Evolutionary conservation across 73 alveolate species (phyloP), one percentile per base, ranked within the genome.

Genomic region (Urostyla sp.): DNA sequence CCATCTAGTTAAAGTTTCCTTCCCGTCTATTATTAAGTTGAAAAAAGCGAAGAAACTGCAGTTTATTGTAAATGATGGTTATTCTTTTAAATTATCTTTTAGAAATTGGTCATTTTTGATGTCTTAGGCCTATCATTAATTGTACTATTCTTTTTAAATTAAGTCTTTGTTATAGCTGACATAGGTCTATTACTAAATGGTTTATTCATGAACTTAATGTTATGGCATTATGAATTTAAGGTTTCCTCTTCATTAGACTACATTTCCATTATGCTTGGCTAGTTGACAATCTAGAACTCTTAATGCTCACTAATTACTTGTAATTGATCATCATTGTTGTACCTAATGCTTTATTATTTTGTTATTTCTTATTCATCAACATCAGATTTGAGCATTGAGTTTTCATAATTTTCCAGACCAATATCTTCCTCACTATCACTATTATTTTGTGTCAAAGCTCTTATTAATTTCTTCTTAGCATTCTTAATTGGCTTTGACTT

Each of bases 331-430:
- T 60, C 7, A 63, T 43, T 6, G 44, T 63, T 4, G 44, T 23
- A 18, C 53, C 53, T 43, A 27, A 27, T 5, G 46, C 6, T 4
- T 63, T 32, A 27, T 8, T 59, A 59, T 35, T 40, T 59, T 59
- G 57, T 43, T 63, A 15, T 26, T 43, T 59, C 76, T 43, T 63
- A 15, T 26, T 43, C 24, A 21, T 63, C 79, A 10, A 63, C 44
- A 63, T 63, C 79, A 23, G 61, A 43, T 40, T 63, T 63, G 20
- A 63, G 28, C 79, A 63, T 63, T 38, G 79, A 63, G 31, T 63
- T 63, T 16, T 58, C 28, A 16, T 34, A 35, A 31, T 58, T 55
- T 13, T 55, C 75, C 13, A 58, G 16, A 15, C 37, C 8, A 32
- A 10, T 54, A 8, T 6, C 31, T 27, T 11, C 31, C 38, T 5